Percentiles rank a stretch among this genome's conserved stretches.
These are phyloP conservation scores for Zanthoxylum bungeanum DNA, from an alignment of 345 rosid species.

Conservation along the genomic window DNA sequence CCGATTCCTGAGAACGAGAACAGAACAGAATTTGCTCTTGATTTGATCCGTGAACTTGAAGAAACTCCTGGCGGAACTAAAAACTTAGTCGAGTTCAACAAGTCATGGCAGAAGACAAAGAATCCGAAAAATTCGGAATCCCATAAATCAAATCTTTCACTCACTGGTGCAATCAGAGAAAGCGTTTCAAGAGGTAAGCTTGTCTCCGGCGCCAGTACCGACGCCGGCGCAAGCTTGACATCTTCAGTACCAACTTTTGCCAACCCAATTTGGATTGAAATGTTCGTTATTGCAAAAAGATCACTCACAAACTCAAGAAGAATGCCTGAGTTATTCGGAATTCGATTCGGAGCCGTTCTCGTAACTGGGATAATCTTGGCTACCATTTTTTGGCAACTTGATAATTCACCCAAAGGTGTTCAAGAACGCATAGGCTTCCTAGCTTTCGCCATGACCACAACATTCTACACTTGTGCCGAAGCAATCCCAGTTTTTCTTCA, in stretches of 20 bases:
- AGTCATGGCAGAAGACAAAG: conserved; percentile 45
- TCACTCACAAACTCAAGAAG: conserved; percentile 68
- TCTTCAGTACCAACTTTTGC: conserved; percentile 72
- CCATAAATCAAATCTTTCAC: conserved; percentile 34
- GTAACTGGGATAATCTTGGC: conserved; percentile 87
- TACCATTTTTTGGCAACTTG: conserved; percentile 75
- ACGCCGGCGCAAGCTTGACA: conserved; percentile 25
- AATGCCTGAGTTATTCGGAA: conserved; percentile 76
- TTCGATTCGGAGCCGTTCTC: conserved; percentile 73
- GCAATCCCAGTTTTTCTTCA: conserved; percentile 89
- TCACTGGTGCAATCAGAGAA: conserved; percentile 75
- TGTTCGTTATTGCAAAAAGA: conserved; percentile 66
- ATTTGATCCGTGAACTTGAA: conserved; percentile 80
- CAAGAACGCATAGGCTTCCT: conserved; percentile 88
- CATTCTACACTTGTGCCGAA: conserved; percentile 94
- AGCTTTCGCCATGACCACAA: conserved; percentile 94
- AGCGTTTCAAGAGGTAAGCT: conserved; percentile 81
- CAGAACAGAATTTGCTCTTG: conserved; percentile 81
- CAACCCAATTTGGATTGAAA: conserved; percentile 80
- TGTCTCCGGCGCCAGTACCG: conserved; percentile 56
- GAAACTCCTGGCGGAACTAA: conserved; percentile 67
- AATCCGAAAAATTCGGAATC: conserved; percentile 13
- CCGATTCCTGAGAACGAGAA: conserved; percentile 89
- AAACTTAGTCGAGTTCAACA: conserved; percentile 70
- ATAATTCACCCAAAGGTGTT: conserved; percentile 77